Conservation (phyloP, 768 basidiomycete genomes). For the Clitopilus hobsonii region DNA sequence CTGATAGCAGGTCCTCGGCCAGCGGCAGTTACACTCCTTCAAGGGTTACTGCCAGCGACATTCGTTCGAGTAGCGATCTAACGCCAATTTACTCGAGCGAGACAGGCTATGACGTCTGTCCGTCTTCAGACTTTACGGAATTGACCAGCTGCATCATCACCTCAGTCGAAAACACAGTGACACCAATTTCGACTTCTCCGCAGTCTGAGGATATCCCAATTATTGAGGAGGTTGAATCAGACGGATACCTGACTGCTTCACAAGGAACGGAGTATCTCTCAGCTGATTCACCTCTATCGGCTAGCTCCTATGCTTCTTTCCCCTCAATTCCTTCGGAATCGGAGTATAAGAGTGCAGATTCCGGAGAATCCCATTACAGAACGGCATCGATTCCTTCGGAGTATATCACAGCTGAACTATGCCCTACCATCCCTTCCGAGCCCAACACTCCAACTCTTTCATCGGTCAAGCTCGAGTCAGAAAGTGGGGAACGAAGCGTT, state of each 20-base stretch:
- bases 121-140: constrained; percentile 45
- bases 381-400: constrained; percentile 30
- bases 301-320: constrained; percentile 49
- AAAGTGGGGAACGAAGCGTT: constrained; percentile 22
- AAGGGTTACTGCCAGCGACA: constrained; percentile 12
- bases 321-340: constrained; percentile 57
- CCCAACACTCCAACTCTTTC: constrained; percentile 36
- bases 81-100: constrained; percentile 38
- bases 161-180: constrained; percentile 23
- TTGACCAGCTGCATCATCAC: constrained; percentile 28
- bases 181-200: constrained; percentile 28
- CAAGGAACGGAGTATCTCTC: constrained; percentile 48
- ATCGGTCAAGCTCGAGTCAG: constrained; percentile 25
- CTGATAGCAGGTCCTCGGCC: constrained; percentile 3
- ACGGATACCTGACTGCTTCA: constrained; percentile 39
- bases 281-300: constrained; percentile 36
- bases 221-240: constrained; percentile 26
- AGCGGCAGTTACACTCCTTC: constrained; percentile 8
- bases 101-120: constrained; percentile 51
- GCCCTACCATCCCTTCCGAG: constrained; percentile 40
- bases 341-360: constrained; percentile 28
- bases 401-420: constrained; percentile 45
- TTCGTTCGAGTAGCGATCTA: constrained; percentile 18
- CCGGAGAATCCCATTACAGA: constrained; percentile 20
- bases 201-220: constrained; percentile 19